Conservation (phyloP, 768 basidiomycete species). For the Tricholoma matsutake region DNA sequence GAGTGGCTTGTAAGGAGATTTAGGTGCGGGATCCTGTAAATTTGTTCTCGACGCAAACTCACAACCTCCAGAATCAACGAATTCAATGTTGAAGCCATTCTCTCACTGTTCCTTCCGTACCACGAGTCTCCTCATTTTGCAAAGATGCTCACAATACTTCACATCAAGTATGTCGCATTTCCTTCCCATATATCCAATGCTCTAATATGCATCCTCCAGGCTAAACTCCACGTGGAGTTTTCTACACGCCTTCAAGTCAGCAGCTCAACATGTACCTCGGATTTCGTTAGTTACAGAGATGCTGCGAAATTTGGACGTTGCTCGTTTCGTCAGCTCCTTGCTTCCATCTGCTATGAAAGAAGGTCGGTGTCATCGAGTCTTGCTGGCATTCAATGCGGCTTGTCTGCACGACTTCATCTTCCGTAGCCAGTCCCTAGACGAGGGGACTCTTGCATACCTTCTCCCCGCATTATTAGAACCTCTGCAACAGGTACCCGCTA, state of each 20-base stretch:
- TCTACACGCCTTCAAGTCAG: constrained; percentile 71
- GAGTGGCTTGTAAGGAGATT: constrained; percentile 96
- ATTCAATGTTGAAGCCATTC: constrained; percentile 79
- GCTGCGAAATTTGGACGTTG: constrained; percentile 64
- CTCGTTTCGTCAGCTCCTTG: constrained; percentile 67
- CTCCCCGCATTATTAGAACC: constrained; percentile 64
- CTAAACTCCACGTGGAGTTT: constrained; percentile 63
- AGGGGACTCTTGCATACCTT: constrained; percentile 62
- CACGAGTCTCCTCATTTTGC: constrained; percentile 93
- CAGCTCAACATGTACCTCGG: constrained; percentile 72
- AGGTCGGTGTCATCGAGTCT: constrained; percentile 55
- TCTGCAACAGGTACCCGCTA: constrained; percentile 37
- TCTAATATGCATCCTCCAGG: constrained; percentile 32
- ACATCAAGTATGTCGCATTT: constrained; percentile 48
- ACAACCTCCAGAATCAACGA: constrained; percentile 71
- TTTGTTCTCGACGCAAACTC: constrained; percentile 1
- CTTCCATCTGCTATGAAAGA: constrained; percentile 58
- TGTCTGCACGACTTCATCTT: constrained; percentile 78
- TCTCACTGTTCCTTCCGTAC: constrained; percentile 88
- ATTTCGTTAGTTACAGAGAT: constrained; percentile 73
- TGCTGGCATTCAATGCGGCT: constrained; percentile 82
- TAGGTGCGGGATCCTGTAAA: constrained; percentile 53
- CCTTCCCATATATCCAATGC: not conserved
- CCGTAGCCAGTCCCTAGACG: constrained; percentile 52
- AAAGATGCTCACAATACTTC: constrained; percentile 87